Conservation (phyloP, 2,329 filamentous ascomycete genomes). For the Chaetomiaceae sp. region DNA sequence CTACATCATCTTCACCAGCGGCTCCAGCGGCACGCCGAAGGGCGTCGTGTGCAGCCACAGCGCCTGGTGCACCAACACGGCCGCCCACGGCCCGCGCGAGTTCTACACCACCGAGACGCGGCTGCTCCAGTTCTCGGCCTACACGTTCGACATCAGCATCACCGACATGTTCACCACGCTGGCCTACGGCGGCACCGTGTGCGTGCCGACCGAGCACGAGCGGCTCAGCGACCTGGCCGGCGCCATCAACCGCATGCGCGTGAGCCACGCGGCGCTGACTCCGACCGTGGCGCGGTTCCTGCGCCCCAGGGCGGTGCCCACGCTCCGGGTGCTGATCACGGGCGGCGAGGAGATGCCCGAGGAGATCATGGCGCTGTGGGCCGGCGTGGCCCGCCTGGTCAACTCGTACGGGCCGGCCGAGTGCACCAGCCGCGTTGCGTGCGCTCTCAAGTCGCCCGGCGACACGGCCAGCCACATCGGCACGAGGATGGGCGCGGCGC, state of each 20-base stretch:
- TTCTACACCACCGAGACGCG: slow-evolving; percentile 6
- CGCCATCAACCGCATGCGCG: slow-evolving; percentile 20
- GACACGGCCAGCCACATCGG: slow-evolving; percentile 19
- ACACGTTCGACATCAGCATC: slow-evolving; percentile 38
- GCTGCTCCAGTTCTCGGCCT: slow-evolving; percentile 29
- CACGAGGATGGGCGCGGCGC: slow-evolving; percentile 11
- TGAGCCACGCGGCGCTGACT: slow-evolving; percentile 25
- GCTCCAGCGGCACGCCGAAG: slow-evolving; percentile 48
- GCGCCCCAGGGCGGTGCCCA: slow-evolving; percentile 21
- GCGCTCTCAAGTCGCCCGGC: not conserved
- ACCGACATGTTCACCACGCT: slow-evolving; percentile 37
- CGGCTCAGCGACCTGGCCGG: slow-evolving; percentile 34
- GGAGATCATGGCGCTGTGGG: slow-evolving; percentile 20
- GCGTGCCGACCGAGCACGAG: slow-evolving; percentile 36
- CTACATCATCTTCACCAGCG: slow-evolving; percentile 48
- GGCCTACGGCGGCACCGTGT: slow-evolving; percentile 36
- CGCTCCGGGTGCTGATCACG: slow-evolving; percentile 20
- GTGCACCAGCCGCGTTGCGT: slow-evolving; percentile 17
- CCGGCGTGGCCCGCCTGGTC: slow-evolving; percentile 11
- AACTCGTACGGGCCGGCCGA: slow-evolving; percentile 25
- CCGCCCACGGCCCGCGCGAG: not conserved
- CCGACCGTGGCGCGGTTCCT: slow-evolving; percentile 26
- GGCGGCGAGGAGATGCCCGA: slow-evolving; percentile 24
- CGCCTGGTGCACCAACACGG: slow-evolving; percentile 18
- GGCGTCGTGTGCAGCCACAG: slow-evolving; percentile 38